A percentile compares a stretch with the other conserved stretches of the same genome.
These are phyloP conservation scores for Phytophthora pini DNA, from an alignment of 352 stramenopile genomes.

Conservation along the genomic window DNA sequence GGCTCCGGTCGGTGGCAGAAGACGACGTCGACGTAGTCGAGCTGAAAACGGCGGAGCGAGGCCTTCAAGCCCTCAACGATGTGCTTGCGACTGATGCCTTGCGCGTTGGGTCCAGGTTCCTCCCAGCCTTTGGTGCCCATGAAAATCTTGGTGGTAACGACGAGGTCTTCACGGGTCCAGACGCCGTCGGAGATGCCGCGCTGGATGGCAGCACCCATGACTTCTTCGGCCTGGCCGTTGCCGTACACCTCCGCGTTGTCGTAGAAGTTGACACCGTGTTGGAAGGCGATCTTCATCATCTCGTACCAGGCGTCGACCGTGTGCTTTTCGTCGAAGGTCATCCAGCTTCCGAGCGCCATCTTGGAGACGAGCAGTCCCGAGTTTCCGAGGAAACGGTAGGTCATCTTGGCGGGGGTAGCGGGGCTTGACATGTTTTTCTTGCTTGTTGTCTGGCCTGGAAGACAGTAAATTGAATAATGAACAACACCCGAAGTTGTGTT, in stretches of 20 bases:
- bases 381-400: slow-evolving; percentile 25
- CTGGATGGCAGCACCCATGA: slow-evolving; percentile 21
- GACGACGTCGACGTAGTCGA: slow-evolving; percentile 43
- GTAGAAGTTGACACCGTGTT: slow-evolving; percentile 28
- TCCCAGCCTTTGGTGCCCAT: slow-evolving; percentile 17
- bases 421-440: slow-evolving; percentile 1
- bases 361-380: slow-evolving; percentile 26
- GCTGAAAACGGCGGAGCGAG: slow-evolving; percentile 36
- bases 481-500: not conserved
- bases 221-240: slow-evolving; percentile 12
- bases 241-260: slow-evolving; percentile 25
- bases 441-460: not conserved
- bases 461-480: slow-evolving; percentile 15
- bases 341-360: slow-evolving; percentile 23
- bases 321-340: slow-evolving; percentile 18
- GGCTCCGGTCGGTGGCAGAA: slow-evolving; percentile 54
- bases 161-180: slow-evolving; percentile 25
- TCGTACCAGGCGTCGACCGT: slow-evolving; percentile 22
- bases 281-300: slow-evolving; percentile 27
- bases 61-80: slow-evolving; percentile 30
- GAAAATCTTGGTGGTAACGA: slow-evolving; percentile 58
- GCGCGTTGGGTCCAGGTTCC: slow-evolving; percentile 5
- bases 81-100: slow-evolving; percentile 36
- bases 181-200: slow-evolving; percentile 17
- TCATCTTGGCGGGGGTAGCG: slow-evolving; percentile 21